phyloP scores from a whole-genome alignment of 176 grass and related monocot genomes.

The Stipa capillata region DNA sequence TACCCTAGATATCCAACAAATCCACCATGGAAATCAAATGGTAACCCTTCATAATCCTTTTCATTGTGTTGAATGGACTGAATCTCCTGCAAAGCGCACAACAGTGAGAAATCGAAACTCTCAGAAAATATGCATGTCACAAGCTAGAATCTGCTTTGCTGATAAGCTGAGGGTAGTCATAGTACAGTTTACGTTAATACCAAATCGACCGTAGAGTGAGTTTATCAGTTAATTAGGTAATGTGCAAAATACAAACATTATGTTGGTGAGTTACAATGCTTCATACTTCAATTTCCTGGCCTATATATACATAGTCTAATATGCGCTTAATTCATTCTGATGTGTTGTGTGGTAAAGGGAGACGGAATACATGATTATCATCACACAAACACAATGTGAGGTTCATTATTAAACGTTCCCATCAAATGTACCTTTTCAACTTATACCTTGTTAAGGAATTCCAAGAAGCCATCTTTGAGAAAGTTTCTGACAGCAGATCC shows the following conservation, averaged over 20 bases:
- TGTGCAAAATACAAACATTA: neutral
- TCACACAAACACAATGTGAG: neutral
- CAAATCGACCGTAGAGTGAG: neutral
- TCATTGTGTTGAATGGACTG: slow-evolving; percentile 65
- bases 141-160: neutral
- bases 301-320: neutral
- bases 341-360: neutral
- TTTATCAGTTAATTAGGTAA: neutral
- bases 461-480: slow-evolving; percentile 76
- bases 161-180: too few species aligned
- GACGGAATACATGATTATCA: neutral
- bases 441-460: slow-evolving; percentile 84
- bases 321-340: neutral
- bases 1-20: slow-evolving; percentile 96
- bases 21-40: slow-evolving; percentile 92
- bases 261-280: neutral
- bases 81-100: slow-evolving; percentile 50
- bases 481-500: slow-evolving; percentile 45
- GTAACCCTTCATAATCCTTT: slow-evolving; percentile 80
- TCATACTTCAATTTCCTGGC: neutral
- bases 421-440: slow-evolving; percentile 1
- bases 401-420: too few species aligned
- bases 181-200: too few species aligned
- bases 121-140: neutral
- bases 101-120: neutral